Evolutionary conservation across 495 filamentous ascomycete species (phyloP), one percentile per base, ranked within the genome.

Genomic region (Lasiosphaeria ovina): DNA sequence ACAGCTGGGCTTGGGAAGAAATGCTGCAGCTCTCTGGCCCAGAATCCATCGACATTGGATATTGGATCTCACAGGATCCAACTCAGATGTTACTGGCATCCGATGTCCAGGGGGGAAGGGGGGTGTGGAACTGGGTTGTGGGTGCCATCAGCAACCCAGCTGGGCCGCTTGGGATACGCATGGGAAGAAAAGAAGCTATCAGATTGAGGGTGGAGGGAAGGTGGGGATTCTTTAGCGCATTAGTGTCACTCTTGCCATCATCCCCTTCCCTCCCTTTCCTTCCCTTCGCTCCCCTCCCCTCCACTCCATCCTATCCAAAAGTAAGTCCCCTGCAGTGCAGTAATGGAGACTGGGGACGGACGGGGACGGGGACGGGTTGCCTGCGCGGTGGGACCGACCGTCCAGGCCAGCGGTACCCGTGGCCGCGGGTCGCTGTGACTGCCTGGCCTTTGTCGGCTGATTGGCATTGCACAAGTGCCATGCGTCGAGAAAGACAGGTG

Each of bases 401-500:
- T 5, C 6, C 5, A 9, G 4, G 12, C 44, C 12, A 47, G 44
- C 44, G 24, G 10, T 45, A 51, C 32, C 49, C 49, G 49, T 32
- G 16, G 49, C 32, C 49, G 49, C 17, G 49, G 49, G 49, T 51
- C 49, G 11, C 12, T 6, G 49, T 51, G 49, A 35, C 17, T 51
- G 49, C 11, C 17, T n/a, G 44, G 5, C 12, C 12, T 9, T 47
- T 11, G 44, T 4, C 44, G 16, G 16, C 44, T 47, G 44, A 47
- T 47, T 47, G 44, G 44, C 49, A 33, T 17, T 6, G n/a, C 54
- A 56, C 54, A 56, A 56, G 54, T 56, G 17, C 54, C 54, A 24
- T 56, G 54, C 54, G 17, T 56, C 35, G 54, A 51, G 32, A 35
- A 10, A 24, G 16, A 47, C 12, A n/a, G 44, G 6, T 11, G 44